Conservation (phyloP, 2,329 filamentous ascomycete species). For the Aspergillus ruber region DNA sequence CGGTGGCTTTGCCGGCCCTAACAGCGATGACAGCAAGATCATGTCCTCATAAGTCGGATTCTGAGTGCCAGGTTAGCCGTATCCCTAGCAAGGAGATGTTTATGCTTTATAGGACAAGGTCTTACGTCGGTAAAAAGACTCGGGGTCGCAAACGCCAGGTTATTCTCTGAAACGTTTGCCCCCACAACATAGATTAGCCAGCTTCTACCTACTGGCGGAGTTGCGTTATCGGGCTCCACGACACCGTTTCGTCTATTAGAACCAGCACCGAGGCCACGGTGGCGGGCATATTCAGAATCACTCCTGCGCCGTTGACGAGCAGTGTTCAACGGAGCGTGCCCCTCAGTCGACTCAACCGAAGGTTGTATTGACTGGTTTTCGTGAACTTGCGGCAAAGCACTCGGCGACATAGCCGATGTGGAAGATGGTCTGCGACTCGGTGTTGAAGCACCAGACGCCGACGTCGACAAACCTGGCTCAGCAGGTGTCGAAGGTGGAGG, state of each 20-base stretch:
- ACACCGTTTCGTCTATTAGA: conserved; percentile 59
- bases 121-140: conserved; percentile 63
- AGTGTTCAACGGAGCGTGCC: conserved; percentile 35
- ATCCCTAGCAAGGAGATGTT: background rate
- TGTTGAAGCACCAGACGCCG: conserved; percentile 48
- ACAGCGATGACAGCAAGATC: conserved; percentile 60
- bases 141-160: conserved; percentile 63
- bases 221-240: conserved; percentile 51
- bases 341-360: conserved; percentile 35
- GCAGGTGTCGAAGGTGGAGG: conserved; percentile 60
- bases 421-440: conserved; percentile 43
- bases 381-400: conserved; percentile 32
- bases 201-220: conserved; percentile 50
- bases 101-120: conserved; percentile 1
- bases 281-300: conserved; percentile 52
- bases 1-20: conserved; percentile 63
- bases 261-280: conserved; percentile 55
- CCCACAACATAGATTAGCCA: conserved; percentile 69
- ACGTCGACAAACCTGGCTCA: conserved; percentile 50
- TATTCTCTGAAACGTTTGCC: conserved; percentile 63
- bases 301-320: conserved; percentile 51
- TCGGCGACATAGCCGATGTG: conserved; percentile 38
- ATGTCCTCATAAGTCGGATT: conserved; percentile 66
- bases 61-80: conserved; percentile 22
- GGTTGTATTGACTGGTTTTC: conserved; percentile 32